Percentiles rank a stretch among this genome's conserved stretches.
Conservation (phyloP, 2,329 filamentous ascomycete species). For the Aschersonia sp. region DNA sequence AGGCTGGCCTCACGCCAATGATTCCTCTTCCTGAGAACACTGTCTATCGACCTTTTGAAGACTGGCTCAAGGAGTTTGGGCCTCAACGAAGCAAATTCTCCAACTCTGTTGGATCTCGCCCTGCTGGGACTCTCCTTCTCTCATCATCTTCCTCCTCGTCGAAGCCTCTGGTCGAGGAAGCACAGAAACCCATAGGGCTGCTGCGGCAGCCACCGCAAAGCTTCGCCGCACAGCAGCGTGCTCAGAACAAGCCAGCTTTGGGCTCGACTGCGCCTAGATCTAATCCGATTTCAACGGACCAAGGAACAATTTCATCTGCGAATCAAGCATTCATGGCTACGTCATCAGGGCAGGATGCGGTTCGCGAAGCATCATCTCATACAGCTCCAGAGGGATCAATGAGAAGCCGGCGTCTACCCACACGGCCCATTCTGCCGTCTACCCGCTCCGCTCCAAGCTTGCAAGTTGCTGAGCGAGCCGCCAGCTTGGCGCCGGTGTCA, state of each 20-base stretch:
- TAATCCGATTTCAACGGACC: conserved; percentile 10
- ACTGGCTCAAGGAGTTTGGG: conserved; percentile 39
- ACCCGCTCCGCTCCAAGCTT: conserved; percentile 12
- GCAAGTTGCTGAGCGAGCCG: conserved; percentile 15
- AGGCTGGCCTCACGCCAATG: conserved; percentile 46
- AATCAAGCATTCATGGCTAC: conserved; percentile 16
- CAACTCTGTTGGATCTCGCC: conserved; percentile 1
- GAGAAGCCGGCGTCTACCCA: conserved; percentile 14
- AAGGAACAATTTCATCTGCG: conserved; percentile 4
- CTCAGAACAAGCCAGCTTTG: conserved; percentile 32
- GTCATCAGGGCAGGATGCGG: conserved; percentile 13
- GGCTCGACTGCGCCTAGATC: conserved; percentile 10
- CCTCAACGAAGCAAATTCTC: conserved; percentile 3
- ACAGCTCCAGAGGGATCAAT: conserved; percentile 9
- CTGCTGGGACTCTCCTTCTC: neutral
- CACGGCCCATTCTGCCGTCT: conserved; percentile 13
- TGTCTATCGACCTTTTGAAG: conserved; percentile 50
- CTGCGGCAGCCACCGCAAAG: conserved; percentile 44
- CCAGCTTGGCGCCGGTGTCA: conserved; percentile 12
- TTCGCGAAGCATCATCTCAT: conserved; percentile 9
- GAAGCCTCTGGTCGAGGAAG: conserved; percentile 9
- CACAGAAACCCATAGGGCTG: conserved; percentile 24
- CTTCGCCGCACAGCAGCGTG: conserved; percentile 51
- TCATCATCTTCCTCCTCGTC: conserved; percentile 10
- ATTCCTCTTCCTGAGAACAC: conserved; percentile 47